Evolutionary conservation across 345 rosid genomes (phyloP), one percentile per base, ranked within the genome.

Genomic region (Turnera subulata): DNA sequence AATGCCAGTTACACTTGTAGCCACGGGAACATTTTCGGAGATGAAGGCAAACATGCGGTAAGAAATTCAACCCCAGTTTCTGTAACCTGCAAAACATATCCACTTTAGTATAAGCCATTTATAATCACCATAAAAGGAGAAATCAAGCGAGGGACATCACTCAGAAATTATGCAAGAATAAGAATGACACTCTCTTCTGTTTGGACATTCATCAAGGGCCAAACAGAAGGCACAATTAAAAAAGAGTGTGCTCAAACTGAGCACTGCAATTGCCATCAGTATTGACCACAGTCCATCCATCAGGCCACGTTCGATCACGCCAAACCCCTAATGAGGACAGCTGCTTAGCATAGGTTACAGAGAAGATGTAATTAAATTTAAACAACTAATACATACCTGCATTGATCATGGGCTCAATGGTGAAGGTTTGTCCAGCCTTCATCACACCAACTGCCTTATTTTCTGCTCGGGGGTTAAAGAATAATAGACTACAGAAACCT

Each of bases 331-430:
- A 14, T 62, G 24, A 25, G 7, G 25, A 55, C 48, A 46, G 16
- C 23, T 26, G 12, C 20, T 55, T 22, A 49, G 33, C 49, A n/a
- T 62, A 25, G 6, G 17, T 18, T 39, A 11, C 2, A 43, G 23
- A 22, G 24, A 33, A 46, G 24, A 10, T 23, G 19, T 40, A 17
- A 18, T 19, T 13, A 45, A 13, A 37, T 18, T 13, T 17, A 29
- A 44, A 26, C 3, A 25, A 19, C 24, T 53, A 8, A 15, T 10
- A 53, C 32, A 46, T 65, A 89, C 99, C 97, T 20, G 99, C 81
- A 69, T 93, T 93, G 64, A 93, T 89, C 99, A 93, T 93, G 43
- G 99, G 99, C 73, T 93, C 99, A 11, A 93, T 93, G 4, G 97
- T 89, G 67, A 89, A 93, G 62, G 88, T 89, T 77, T 93, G 97